phyloP scores from a whole-genome alignment of 306 rosid species.

The Sophora flavescens region DNA sequence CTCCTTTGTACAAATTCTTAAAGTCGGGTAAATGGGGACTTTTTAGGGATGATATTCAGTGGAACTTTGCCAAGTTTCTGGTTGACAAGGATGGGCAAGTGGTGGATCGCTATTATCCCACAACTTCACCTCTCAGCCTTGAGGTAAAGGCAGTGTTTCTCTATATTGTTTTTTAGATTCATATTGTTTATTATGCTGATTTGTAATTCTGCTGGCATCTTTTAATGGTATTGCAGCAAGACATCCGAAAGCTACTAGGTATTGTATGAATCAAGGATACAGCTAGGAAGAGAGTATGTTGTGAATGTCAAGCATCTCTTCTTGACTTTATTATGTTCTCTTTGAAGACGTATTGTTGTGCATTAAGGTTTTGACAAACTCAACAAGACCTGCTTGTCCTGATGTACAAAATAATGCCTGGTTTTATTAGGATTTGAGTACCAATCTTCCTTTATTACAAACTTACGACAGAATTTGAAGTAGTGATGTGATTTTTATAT shows the following conservation, averaged over 20 bases:
- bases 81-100: constrained; percentile 81
- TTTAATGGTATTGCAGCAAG: constrained; percentile 55
- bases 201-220: constrained; percentile 14
- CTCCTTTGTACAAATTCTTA: constrained; percentile 76
- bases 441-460: too few relatives aligned
- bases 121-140: constrained; percentile 82
- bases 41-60: constrained; percentile 79
- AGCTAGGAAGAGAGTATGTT: constrained; percentile 20
- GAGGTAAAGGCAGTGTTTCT: constrained; percentile 60
- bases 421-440: constrained; percentile 2
- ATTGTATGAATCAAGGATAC: constrained; percentile 45
- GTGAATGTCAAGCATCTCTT: constrained; percentile 38
- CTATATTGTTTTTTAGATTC: constrained; percentile 15
- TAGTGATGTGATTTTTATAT: background rate
- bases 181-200: constrained; percentile 25
- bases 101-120: constrained; percentile 83
- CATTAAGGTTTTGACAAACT: constrained; percentile 9
- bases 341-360: constrained; percentile 16
- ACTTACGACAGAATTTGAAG: too few relatives aligned
- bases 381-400: constrained; percentile 6
- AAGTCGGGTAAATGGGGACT: constrained; percentile 83
- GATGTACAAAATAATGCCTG: background rate
- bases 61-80: constrained; percentile 90
- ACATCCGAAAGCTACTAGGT: constrained; percentile 68
- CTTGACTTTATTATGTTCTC: constrained; percentile 11